phyloP scores from a whole-genome alignment of 2,329 filamentous ascomycete genomes.

The Pestalotiopsis sp. region DNA sequence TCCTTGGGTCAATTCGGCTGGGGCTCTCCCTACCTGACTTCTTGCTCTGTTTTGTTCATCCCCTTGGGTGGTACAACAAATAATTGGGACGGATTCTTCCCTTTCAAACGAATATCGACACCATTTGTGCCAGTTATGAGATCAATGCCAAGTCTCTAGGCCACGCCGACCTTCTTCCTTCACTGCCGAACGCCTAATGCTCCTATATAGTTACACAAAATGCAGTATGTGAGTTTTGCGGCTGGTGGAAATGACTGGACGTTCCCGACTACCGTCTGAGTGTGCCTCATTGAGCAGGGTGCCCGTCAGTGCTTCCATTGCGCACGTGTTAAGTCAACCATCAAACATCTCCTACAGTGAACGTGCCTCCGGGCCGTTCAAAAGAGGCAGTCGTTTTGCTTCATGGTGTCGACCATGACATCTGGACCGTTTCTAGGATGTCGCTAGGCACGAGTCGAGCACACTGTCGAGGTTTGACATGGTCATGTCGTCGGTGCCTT shows the following conservation, averaged over 20 bases:
- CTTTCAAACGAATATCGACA: background rate
- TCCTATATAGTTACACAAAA: background rate
- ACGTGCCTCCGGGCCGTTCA: background rate
- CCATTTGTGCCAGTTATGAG: conserved; percentile 4
- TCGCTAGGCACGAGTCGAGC: conserved; percentile 58
- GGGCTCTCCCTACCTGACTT: background rate
- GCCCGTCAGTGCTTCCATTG: too few species aligned
- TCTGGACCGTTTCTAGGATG: conserved; percentile 28
- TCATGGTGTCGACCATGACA: background rate
- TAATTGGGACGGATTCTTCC: background rate
- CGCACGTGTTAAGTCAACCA: too few species aligned
- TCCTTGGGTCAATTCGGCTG: background rate
- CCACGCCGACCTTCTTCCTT: background rate
- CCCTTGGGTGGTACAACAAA: background rate
- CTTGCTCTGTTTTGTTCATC: background rate
- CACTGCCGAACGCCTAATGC: conserved; percentile 3
- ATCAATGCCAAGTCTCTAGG: background rate
- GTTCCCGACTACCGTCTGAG: background rate
- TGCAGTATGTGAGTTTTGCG: background rate
- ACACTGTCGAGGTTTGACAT: conserved; percentile 56
- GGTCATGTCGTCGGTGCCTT: conserved; percentile 58
- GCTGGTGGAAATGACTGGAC: background rate
- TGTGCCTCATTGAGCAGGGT: background rate
- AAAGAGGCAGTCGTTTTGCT: background rate
- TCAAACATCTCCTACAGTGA: background rate